Evolutionary conservation across 345 rosid genomes (phyloP).

Genomic region (Aurinia saxatilis): DNA sequence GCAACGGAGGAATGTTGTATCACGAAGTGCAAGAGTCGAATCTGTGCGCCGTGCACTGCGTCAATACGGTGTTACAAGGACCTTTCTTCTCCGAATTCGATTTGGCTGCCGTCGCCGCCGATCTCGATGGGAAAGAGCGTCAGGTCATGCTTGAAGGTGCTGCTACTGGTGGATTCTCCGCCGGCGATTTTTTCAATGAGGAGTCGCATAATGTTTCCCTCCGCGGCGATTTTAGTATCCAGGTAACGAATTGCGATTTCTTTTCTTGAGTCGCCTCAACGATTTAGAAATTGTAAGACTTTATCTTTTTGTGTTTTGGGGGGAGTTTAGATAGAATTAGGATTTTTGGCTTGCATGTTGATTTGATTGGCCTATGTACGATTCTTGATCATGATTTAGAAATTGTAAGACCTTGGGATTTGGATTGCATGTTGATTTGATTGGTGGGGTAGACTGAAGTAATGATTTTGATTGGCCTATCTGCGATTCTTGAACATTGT

Average conservation of each 20-base stretch:
- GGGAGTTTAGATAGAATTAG: no score
- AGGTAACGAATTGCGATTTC: slow-evolving; percentile 36
- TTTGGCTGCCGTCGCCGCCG: slow-evolving; percentile 89
- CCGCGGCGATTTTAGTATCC: slow-evolving; percentile 93
- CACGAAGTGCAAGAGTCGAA: slow-evolving; percentile 97
- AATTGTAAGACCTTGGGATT: no score
- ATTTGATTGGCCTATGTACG: no score
- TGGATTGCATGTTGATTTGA: no score
- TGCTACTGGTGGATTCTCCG: slow-evolving; percentile 18
- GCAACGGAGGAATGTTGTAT: slow-evolving; percentile 96
- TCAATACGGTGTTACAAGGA: slow-evolving; percentile 88
- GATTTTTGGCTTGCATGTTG: no score
- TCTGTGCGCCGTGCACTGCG: slow-evolving; percentile 99
- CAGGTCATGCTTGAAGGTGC: slow-evolving; percentile 59
- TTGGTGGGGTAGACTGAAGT: no score
- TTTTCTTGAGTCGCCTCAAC: no score
- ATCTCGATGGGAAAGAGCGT: slow-evolving; percentile 80
- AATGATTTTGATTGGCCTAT: no score
- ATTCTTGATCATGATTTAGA: no score
- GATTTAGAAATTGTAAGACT: no score
- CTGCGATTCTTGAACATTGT: no score
- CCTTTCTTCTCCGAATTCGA: slow-evolving; percentile 95
- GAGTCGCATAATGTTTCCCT: slow-evolving; percentile 95
- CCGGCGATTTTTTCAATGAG: slow-evolving; percentile 70
- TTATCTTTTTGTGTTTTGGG: no score